Evolutionary conservation across 202 grass and related monocot genomes (phyloP).

Genomic region (Schoenoplectus tabernaemontani): DNA sequence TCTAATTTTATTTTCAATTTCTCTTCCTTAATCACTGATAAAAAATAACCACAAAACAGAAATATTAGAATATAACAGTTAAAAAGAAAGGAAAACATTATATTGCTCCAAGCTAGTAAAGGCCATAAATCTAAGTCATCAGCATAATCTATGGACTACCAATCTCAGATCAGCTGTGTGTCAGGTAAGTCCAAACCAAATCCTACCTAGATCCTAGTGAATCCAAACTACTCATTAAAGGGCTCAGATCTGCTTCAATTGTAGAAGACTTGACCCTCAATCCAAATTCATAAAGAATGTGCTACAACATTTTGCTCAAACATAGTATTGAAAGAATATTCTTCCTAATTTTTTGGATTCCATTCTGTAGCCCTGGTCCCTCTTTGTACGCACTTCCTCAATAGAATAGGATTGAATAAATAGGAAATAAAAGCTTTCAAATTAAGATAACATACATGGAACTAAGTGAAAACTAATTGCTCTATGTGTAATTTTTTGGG

Average conservation of each 20-base stretch:
- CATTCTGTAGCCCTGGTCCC: too few relatives aligned
- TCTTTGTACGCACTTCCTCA: not conserved
- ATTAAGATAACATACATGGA: not conserved
- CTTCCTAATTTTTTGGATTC: too few relatives aligned
- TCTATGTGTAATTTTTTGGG: not conserved
- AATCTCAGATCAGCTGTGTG: not conserved
- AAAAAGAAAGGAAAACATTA: not conserved
- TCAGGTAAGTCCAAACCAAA: not conserved
- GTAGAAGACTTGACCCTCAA: not conserved
- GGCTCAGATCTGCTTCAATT: not conserved
- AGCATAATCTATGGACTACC: not conserved
- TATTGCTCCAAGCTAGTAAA: too few relatives aligned
- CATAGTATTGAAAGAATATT: too few relatives aligned
- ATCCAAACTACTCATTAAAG: too few relatives aligned
- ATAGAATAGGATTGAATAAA: not conserved
- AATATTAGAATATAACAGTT: not conserved
- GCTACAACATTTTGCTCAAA: too few relatives aligned
- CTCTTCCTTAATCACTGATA: conserved; percentile 52
- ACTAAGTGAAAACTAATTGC: not conserved
- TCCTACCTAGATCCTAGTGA: too few relatives aligned
- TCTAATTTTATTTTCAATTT: conserved; percentile 41
- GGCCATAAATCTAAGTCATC: not conserved
- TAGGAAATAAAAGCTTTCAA: not conserved
- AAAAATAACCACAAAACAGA: conserved; percentile 9
- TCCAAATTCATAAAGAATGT: not conserved